phyloP scores from a whole-genome alignment of 2,329 filamentous ascomycete species.

The Nemania sp. region DNA sequence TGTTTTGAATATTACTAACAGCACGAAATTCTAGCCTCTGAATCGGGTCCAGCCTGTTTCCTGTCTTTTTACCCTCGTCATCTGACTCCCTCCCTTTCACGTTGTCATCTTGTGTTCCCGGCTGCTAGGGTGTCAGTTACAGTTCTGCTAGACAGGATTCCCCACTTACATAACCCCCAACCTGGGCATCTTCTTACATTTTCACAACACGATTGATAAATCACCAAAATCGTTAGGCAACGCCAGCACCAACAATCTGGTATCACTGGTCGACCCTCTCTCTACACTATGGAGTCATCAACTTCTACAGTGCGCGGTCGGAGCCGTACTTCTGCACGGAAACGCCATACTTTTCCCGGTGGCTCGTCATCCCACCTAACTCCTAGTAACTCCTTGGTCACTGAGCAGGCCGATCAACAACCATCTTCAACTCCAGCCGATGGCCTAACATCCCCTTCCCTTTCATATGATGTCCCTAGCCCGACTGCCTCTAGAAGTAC shows the following conservation, averaged over 20 bases:
- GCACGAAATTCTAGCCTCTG: slow-evolving; percentile 4
- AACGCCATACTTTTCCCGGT: slow-evolving; percentile 33
- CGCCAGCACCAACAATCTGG: not conserved
- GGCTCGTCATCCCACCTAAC: slow-evolving; percentile 29
- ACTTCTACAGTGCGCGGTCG: slow-evolving; percentile 32
- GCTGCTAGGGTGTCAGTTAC: slow-evolving; percentile 17
- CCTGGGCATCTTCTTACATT: slow-evolving; percentile 34
- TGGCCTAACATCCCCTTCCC: slow-evolving; percentile 30
- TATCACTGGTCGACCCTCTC: not conserved
- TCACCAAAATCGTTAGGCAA: slow-evolving; percentile 6
- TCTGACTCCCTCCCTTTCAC: slow-evolving; percentile 10
- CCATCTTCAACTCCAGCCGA: slow-evolving; percentile 30
- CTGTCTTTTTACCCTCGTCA: slow-evolving; percentile 1
- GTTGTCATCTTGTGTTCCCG: slow-evolving; percentile 9
- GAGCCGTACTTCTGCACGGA: slow-evolving; percentile 33
- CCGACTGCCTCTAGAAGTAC: slow-evolving; percentile 43
- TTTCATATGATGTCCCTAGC: slow-evolving; percentile 37
- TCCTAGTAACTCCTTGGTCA: slow-evolving; percentile 17
- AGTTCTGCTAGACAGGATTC: slow-evolving; percentile 24
- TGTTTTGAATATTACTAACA: slow-evolving; percentile 17
- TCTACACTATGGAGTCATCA: slow-evolving; percentile 36
- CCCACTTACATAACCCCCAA: slow-evolving; percentile 43
- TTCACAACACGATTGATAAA: slow-evolving; percentile 25
- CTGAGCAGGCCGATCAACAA: slow-evolving; percentile 17
- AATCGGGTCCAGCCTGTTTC: not conserved